A percentile compares a stretch with the other conserved stretches of the same genome.
Conservation (phyloP, 2,329 filamentous ascomycete genomes). For the Fusarium sp. region DNA sequence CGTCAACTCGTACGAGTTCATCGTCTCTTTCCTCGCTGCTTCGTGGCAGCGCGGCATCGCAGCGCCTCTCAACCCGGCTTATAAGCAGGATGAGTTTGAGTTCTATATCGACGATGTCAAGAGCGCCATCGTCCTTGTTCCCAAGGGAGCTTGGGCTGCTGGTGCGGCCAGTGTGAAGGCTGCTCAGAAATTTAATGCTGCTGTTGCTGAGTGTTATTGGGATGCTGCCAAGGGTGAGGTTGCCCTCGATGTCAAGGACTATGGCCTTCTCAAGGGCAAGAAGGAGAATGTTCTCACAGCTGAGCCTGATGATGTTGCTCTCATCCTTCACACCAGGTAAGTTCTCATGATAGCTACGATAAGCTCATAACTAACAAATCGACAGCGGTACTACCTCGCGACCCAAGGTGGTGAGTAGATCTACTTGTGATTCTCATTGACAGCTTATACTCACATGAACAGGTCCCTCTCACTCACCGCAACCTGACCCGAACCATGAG, state of each 20-base stretch:
- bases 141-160: constrained; percentile 72
- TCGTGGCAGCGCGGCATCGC: constrained; percentile 87
- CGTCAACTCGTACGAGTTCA: constrained; percentile 87
- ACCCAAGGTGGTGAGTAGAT: constrained; percentile 75
- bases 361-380: constrained; percentile 34
- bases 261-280: constrained; percentile 68
- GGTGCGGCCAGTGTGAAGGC: constrained; percentile 78
- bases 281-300: constrained; percentile 56
- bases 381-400: constrained; percentile 79
- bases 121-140: constrained; percentile 80
- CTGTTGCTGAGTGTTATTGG: constrained; percentile 89
- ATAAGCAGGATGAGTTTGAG: constrained; percentile 90
- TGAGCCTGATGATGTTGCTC: constrained; percentile 79
- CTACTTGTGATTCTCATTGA: background rate
- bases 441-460: constrained; percentile 16
- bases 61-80: constrained; percentile 86
- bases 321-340: constrained; percentile 80
- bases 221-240: constrained; percentile 71
- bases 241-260: constrained; percentile 79
- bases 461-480: constrained; percentile 80
- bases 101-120: constrained; percentile 91
- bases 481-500: constrained; percentile 85
- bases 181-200: constrained; percentile 80
- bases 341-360: constrained; percentile 7
- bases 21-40: constrained; percentile 85